Conservation (phyloP, 2,329 filamentous ascomycete species). For the Aotearoamyces nothofagi region DNA sequence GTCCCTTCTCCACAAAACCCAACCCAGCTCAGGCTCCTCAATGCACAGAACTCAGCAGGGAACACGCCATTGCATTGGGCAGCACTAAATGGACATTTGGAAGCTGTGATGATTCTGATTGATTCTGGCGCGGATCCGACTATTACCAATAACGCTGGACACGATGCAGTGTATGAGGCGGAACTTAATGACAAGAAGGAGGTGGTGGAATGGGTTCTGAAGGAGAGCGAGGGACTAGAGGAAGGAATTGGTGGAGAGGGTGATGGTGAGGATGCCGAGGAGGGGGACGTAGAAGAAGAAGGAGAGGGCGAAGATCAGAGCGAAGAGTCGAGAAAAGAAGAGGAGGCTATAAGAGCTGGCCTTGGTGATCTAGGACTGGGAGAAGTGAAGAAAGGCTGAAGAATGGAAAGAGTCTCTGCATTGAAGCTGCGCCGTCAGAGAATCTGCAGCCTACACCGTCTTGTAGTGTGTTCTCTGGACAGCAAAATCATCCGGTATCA, state of each 20-base stretch:
- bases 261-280: conserved; percentile 8
- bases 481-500: too few species aligned
- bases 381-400: too few species aligned
- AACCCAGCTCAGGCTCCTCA: conserved; percentile 34
- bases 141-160: conserved; percentile 68
- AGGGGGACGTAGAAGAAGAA: conserved; percentile 5
- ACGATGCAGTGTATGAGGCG: conserved; percentile 63
- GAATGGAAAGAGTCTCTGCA: too few species aligned
- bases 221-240: conserved; percentile 23
- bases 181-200: conserved; percentile 53
- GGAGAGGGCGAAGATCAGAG: too few species aligned
- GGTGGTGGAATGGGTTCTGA: conserved; percentile 38
- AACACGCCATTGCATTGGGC: conserved; percentile 95
- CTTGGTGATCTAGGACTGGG: too few species aligned
- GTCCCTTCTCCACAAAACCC: conserved; percentile 15
- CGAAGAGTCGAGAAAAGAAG: too few species aligned
- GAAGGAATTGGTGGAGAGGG: conserved; percentile 13
- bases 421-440: too few species aligned
- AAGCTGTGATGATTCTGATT: conserved; percentile 63
- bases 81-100: conserved; percentile 73
- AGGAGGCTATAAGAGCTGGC: too few species aligned
- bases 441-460: too few species aligned
- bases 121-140: conserved; percentile 63
- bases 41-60: conserved; percentile 61
- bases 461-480: too few species aligned